phyloP scores from a whole-genome alignment of 2,329 filamentous ascomycete species.

The Fusarium globosum region DNA sequence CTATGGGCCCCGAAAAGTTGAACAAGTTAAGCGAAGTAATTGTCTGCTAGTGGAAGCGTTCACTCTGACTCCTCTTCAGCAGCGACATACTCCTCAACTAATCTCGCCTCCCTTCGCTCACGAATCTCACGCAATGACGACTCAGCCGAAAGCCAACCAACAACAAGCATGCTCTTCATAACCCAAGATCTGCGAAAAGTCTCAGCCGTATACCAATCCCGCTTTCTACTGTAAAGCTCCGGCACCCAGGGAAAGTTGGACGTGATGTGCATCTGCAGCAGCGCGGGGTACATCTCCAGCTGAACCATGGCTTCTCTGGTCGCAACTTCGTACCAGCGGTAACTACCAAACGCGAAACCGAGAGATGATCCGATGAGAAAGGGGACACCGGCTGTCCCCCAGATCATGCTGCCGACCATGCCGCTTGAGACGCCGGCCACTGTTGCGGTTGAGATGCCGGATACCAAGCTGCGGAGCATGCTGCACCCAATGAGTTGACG shows the following conservation, averaged over 20 bases:
- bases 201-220: not conserved
- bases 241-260: constrained; percentile 8
- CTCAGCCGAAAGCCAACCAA: constrained; percentile 14
- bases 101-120: not conserved
- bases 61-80: not conserved
- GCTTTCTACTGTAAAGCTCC: not conserved
- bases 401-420: constrained; percentile 11
- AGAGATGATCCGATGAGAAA: constrained; percentile 3
- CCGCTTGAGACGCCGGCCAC: constrained; percentile 1
- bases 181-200: not conserved
- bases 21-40: rapidly evolving
- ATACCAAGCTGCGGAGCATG: constrained; percentile 2
- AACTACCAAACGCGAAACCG: constrained; percentile 2
- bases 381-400: not conserved
- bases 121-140: not conserved
- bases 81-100: not conserved
- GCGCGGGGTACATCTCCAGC: not conserved
- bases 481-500: rapidly evolving
- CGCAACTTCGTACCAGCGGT: constrained; percentile 3
- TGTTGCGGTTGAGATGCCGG: not conserved
- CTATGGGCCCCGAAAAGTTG: rapidly evolving
- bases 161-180: constrained; percentile 4
- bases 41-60: rapidly evolving
- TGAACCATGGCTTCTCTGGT: constrained; percentile 10
- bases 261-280: not conserved